Conservation (phyloP, 106 monocot species). For the Platanthera guangdongensis region DNA sequence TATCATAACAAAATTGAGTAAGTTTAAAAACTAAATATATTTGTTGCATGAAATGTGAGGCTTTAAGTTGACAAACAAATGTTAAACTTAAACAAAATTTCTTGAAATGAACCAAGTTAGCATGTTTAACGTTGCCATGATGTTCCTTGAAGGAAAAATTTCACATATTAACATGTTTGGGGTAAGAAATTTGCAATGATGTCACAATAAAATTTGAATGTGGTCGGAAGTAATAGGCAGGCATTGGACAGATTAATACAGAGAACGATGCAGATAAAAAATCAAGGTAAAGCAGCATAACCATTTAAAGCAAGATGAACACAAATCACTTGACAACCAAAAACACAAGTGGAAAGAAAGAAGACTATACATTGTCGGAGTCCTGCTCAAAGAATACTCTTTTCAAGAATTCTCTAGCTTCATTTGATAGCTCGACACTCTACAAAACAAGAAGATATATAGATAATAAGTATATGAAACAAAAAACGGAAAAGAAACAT, state of each 20-base stretch:
- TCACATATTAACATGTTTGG: too few relatives aligned
- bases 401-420: constrained; percentile 75
- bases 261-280: background rate
- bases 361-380: constrained; percentile 67
- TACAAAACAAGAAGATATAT: constrained; percentile 18
- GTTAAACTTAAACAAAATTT: too few relatives aligned
- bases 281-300: background rate
- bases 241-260: background rate
- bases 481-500: background rate
- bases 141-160: too few relatives aligned
- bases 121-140: too few relatives aligned
- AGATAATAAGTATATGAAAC: background rate
- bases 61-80: too few relatives aligned
- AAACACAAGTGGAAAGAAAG: constrained; percentile 3
- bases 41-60: too few relatives aligned
- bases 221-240: too few relatives aligned
- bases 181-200: too few relatives aligned
- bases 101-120: too few relatives aligned
- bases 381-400: constrained; percentile 71
- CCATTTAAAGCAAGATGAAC: background rate
- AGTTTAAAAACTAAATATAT: too few relatives aligned
- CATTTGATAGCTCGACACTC: constrained; percentile 81
- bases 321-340: background rate
- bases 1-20: too few relatives aligned
- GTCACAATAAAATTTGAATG: too few relatives aligned